phyloP scores from a whole-genome alignment of 2,329 filamentous ascomycete species.

The Pseudogymnoascus sp. region DNA sequence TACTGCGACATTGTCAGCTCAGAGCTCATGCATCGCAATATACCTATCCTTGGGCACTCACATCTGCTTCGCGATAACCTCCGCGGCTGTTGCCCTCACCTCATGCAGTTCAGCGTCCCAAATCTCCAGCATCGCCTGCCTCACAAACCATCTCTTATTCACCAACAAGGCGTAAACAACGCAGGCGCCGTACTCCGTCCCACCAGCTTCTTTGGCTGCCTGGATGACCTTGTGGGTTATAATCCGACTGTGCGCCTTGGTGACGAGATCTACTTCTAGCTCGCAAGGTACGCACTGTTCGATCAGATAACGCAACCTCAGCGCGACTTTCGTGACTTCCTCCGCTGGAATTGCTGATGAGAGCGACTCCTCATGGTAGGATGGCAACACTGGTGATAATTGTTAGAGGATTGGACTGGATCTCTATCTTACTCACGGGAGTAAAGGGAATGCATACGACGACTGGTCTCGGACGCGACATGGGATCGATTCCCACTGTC shows the following conservation, averaged over 20 bases:
- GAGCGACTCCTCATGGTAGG: slow-evolving; percentile 49
- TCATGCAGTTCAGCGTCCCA: slow-evolving; percentile 87
- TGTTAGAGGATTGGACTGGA: not conserved
- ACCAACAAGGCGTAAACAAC: slow-evolving; percentile 44
- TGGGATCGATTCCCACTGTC: slow-evolving; percentile 1
- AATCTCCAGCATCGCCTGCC: slow-evolving; percentile 71
- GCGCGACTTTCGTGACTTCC: slow-evolving; percentile 81
- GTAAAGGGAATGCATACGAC: not conserved
- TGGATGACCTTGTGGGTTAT: slow-evolving; percentile 73
- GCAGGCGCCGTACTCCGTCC: slow-evolving; percentile 64
- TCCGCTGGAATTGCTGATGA: slow-evolving; percentile 63
- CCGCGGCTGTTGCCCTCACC: slow-evolving; percentile 73
- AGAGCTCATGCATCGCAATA: not conserved
- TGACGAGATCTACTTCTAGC: slow-evolving; percentile 67
- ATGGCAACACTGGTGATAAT: slow-evolving; percentile 52
- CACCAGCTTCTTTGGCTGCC: slow-evolving; percentile 76
- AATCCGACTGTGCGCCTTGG: slow-evolving; percentile 72
- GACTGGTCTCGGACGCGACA: slow-evolving; percentile 1
- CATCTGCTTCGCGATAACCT: slow-evolving; percentile 81
- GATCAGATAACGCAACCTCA: slow-evolving; percentile 84
- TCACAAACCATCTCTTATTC: slow-evolving; percentile 62
- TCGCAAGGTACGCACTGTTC: slow-evolving; percentile 88
- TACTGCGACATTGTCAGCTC: slow-evolving; percentile 41
- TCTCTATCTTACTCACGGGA: not conserved
- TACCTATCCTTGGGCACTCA: slow-evolving; percentile 27